These are phyloP conservation scores for Chlamydomonas sp. DNA, from an alignment of 139 green algal genomes.

Conservation along the genomic window DNA sequence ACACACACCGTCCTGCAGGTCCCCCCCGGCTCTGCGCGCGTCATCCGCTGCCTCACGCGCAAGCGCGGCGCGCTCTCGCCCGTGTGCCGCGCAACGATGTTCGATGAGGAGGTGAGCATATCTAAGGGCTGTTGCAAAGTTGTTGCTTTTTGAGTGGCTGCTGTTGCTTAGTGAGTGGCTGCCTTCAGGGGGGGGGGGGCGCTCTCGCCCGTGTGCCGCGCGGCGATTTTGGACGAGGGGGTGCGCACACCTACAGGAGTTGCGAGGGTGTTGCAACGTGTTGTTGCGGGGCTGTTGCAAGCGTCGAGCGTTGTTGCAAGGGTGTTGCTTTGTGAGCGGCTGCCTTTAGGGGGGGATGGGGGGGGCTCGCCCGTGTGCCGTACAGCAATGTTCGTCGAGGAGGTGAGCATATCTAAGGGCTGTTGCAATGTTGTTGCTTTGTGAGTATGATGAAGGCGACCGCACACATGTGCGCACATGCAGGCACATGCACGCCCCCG, in stretches of 20 bases:
- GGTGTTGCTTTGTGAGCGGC: no score
- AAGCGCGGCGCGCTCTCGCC: slow-evolving; percentile 51
- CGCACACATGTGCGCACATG: no score
- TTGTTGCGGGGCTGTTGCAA: background rate
- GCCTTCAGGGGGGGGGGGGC: slow-evolving; percentile 27
- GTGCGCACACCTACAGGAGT: no score
- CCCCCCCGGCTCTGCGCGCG: slow-evolving; percentile 59
- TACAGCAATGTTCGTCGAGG: slow-evolving; percentile 38
- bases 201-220: slow-evolving; percentile 58
- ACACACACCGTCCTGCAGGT: background rate
- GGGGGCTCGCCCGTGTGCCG: slow-evolving; percentile 59
- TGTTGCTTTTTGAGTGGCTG: no score
- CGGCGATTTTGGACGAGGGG: slow-evolving; percentile 30
- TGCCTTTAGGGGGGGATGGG: slow-evolving; percentile 22
- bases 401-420: no score
- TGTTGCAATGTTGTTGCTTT: no score
- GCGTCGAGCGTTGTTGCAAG: no score
- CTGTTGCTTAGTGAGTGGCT: background rate
- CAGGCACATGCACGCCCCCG: no score
- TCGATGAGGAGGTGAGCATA: slow-evolving; percentile 22
- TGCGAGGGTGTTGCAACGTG: background rate
- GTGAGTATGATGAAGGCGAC: no score
- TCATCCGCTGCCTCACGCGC: slow-evolving; percentile 76
- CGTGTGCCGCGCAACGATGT: slow-evolving; percentile 52
- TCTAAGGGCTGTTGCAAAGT: no score